Evolutionary conservation across 129 eudicot species (phyloP).

Genomic region (Flaveria sonorensis): DNA sequence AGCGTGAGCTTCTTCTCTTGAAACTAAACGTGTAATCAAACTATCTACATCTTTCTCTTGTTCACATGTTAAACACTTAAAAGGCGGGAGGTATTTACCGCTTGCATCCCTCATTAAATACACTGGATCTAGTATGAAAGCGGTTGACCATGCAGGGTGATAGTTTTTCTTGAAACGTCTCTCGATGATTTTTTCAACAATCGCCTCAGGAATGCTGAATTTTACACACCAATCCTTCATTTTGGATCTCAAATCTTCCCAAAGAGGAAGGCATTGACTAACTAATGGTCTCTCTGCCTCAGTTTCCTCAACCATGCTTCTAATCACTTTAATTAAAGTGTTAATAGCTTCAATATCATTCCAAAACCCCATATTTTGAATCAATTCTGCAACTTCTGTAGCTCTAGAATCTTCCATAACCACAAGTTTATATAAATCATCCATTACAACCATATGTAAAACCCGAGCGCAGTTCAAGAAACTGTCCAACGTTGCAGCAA

Average conservation of each 20-base stretch:
- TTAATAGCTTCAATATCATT: slow-evolving; percentile 65
- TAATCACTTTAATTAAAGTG: slow-evolving; percentile 53
- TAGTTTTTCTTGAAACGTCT: slow-evolving; percentile 66
- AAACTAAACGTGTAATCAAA: slow-evolving; percentile 65
- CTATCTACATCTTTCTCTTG: slow-evolving; percentile 82
- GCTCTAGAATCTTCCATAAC: slow-evolving; percentile 56
- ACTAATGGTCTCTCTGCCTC: slow-evolving; percentile 72
- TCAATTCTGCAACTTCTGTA: slow-evolving; percentile 60
- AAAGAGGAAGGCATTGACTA: slow-evolving; percentile 83
- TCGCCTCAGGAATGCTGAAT: slow-evolving; percentile 48
- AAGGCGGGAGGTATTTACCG: slow-evolving; percentile 94
- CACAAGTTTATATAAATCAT: slow-evolving; percentile 55
- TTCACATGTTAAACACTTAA: slow-evolving; percentile 62
- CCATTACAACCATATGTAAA: slow-evolving; percentile 54
- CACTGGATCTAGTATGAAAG: slow-evolving; percentile 74
- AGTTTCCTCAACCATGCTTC: slow-evolving; percentile 62
- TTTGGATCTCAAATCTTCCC: slow-evolving; percentile 74
- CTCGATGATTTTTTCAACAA: slow-evolving; percentile 58
- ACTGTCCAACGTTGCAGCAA: slow-evolving; percentile 65
- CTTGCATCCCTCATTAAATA: slow-evolving; percentile 63
- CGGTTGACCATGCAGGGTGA: slow-evolving; percentile 95
- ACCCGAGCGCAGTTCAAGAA: slow-evolving; percentile 47
- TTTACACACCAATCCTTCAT: slow-evolving; percentile 72
- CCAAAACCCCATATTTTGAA: slow-evolving; percentile 75
- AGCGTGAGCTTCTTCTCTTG: slow-evolving; percentile 73